These are phyloP conservation scores for Niebla homalea DNA, from an alignment of 495 filamentous ascomycete genomes.

Conservation along the genomic window DNA sequence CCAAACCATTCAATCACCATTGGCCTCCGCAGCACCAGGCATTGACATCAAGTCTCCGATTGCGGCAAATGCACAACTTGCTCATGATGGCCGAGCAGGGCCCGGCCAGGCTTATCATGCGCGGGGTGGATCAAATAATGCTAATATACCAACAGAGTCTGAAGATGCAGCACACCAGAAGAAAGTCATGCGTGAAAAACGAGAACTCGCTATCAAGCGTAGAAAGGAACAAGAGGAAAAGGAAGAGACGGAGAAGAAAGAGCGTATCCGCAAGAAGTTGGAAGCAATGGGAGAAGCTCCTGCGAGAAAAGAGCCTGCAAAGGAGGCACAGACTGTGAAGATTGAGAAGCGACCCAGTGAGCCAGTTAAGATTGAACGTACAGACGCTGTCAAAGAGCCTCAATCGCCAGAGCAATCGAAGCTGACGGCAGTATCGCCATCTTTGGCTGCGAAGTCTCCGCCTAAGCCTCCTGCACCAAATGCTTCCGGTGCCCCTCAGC, in stretches of 20 bases:
- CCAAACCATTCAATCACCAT: slow-evolving; percentile 11
- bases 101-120: slow-evolving; percentile 7
- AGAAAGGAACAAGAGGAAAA: slow-evolving; percentile 66
- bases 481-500: slow-evolving; percentile 37
- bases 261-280: slow-evolving; percentile 73
- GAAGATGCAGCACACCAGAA: slow-evolving; percentile 54
- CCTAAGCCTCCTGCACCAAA: slow-evolving; percentile 41
- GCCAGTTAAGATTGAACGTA: slow-evolving; percentile 11
- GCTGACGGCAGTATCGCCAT: slow-evolving; percentile 9
- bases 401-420: slow-evolving; percentile 1
- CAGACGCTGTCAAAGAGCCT: slow-evolving; percentile 10
- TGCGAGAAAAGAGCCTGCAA: slow-evolving; percentile 29
- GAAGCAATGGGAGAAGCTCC: slow-evolving; percentile 61
- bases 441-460: slow-evolving; percentile 27
- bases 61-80: slow-evolving; percentile 5
- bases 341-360: slow-evolving; percentile 31
- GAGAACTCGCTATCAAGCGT: slow-evolving; percentile 64
- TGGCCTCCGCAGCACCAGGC: slow-evolving; percentile 11
- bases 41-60: slow-evolving; percentile 10
- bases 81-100: slow-evolving; percentile 1
- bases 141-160: slow-evolving; percentile 27
- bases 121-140: neutral
- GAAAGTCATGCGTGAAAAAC: slow-evolving; percentile 71
- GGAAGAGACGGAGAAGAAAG: slow-evolving; percentile 65
- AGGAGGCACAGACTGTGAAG: slow-evolving; percentile 18